These are phyloP conservation scores for Rubia tinctorum DNA, from an alignment of 305 asterid species.

Conservation along the genomic window DNA sequence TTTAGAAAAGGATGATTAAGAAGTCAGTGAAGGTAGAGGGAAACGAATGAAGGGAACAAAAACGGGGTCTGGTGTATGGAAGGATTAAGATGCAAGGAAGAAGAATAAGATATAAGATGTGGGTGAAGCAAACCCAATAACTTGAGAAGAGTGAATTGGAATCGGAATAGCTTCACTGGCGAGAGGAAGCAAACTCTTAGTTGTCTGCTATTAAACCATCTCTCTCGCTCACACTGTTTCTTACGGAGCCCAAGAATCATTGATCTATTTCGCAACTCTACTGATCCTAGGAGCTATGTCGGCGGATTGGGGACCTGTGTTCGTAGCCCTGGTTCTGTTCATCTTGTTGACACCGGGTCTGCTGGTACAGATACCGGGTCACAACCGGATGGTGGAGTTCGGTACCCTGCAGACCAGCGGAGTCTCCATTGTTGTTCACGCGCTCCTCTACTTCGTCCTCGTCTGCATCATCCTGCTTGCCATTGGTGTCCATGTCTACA, in stretches of 20 bases:
- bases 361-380: constrained; percentile 79
- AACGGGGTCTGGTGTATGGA: background rate
- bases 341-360: constrained; percentile 79
- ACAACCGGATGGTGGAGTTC: constrained; percentile 63
- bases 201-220: background rate
- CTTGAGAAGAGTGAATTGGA: background rate
- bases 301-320: constrained; percentile 87
- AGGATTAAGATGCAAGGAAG: background rate
- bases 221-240: background rate
- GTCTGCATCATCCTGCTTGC: constrained; percentile 81
- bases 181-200: background rate
- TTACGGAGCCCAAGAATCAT: no score
- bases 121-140: no score
- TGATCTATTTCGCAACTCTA: no score
- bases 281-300: no score
- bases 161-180: background rate
- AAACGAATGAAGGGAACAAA: no score
- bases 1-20: no score
- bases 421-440: constrained; percentile 62
- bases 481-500: constrained; percentile 64
- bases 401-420: constrained; percentile 85
- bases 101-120: background rate
- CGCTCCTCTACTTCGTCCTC: constrained; percentile 69
- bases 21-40: no score
- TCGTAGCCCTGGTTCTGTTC: constrained; percentile 80